Base-by-base conservation (phyloP, 2,329 filamentous ascomycete genomes). In the Atkinsonella hypoxylon region DNA sequence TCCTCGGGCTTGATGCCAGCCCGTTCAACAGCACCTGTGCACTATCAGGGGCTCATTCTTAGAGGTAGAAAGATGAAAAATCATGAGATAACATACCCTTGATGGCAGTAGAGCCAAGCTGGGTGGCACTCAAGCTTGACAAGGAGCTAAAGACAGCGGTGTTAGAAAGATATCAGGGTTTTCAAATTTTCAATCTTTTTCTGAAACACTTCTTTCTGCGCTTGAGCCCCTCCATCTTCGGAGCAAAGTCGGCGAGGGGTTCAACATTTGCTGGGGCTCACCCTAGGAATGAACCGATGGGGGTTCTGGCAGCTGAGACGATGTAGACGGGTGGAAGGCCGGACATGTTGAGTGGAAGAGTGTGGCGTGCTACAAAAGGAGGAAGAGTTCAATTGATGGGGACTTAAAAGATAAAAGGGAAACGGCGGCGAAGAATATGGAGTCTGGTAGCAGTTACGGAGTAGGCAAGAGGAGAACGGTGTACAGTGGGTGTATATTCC, bases 231-330 rank as follows among this genome's bases (percentile, higher is more conserved):
- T 22, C 13, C 8, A 10, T 34, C 15, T 12, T 45, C 44, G 53
- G 48, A 44, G 47, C 38, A 45, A 42, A 20, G 41, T 47, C 47
- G 49, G 50, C 32, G 40, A 46, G 43, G 48, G 42, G 45, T 48
- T 36, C 17, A 30, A 17, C 30, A n/a, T 22, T 45, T 15, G 41
- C 17, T 9, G 20, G 4, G 15, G 49, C 67, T 55, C 71, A 95
- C 89, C 93, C 93, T 64, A 95, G 81, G 73, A 98, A 98, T 58
- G 87, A 90, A 62, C 93, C 93, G 58, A 95, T 78, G 49, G 93
- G 93, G 57, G 93, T 98, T 71, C 90, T 82, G 63, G 82, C 87
- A 57, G 83, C 85, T 53, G 93, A 93, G 65, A 96, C 89, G 64
- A 98, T 96, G 75, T 98, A 98, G 58, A 98, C 91, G 53, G 89